A percentile compares a stretch with the other conserved stretches of the same genome.
Evolutionary conservation across 2,329 filamentous ascomycete species (phyloP).

Genomic region (Lasiodiplodia gonubiensis): DNA sequence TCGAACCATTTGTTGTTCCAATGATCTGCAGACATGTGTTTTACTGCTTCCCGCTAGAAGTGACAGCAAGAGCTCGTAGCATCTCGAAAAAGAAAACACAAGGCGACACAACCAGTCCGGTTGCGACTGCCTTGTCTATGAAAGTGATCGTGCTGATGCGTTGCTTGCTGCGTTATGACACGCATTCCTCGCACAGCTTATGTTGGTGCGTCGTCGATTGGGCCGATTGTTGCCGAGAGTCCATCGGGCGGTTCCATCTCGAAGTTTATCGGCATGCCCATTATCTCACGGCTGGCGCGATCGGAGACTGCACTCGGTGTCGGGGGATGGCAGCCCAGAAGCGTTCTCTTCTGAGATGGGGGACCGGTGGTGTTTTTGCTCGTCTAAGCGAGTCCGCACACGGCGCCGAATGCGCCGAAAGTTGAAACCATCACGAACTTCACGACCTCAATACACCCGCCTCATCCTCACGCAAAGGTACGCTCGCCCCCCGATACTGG

Average conservation of each 20-base stretch:
- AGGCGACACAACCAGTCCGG: background rate
- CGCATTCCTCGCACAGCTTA: constrained; percentile 13
- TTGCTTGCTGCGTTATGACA: constrained; percentile 17
- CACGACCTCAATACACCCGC: constrained; percentile 24
- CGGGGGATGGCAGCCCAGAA: background rate
- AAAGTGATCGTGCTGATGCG: background rate
- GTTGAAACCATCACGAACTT: constrained; percentile 31
- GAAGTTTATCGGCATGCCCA: background rate
- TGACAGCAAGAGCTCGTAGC: background rate
- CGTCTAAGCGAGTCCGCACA: constrained; percentile 29
- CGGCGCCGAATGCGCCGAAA: constrained; percentile 27
- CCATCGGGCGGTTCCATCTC: constrained; percentile 8
- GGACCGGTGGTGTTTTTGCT: constrained; percentile 26
- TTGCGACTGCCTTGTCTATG: background rate
- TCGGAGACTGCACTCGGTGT: background rate
- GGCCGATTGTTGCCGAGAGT: background rate
- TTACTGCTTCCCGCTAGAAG: background rate
- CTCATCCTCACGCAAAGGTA: constrained; percentile 29
- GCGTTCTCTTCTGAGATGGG: background rate
- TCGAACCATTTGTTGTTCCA: background rate
- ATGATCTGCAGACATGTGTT: background rate
- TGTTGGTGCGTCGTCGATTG: constrained; percentile 16
- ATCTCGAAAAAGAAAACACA: background rate
- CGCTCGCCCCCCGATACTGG: constrained; percentile 9
- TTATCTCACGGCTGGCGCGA: background rate